Conservation (phyloP, 768 basidiomycete species). For the Boletus reticuloceps region DNA sequence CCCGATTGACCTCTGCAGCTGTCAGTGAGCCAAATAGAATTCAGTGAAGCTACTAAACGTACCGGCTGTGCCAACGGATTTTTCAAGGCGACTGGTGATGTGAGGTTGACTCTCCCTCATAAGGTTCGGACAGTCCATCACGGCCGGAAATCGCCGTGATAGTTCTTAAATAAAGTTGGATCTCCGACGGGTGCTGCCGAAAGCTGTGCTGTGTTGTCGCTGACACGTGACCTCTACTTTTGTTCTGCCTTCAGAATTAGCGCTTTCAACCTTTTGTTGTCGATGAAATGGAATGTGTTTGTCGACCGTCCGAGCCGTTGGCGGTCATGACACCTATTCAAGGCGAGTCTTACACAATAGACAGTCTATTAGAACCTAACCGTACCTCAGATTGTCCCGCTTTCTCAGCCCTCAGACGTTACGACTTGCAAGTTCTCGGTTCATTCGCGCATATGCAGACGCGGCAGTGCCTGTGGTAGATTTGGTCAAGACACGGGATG, state of each 20-base stretch:
- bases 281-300: slow-evolving; percentile 71
- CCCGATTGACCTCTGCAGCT: slow-evolving; percentile 85
- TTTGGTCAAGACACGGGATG: not conserved
- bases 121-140: slow-evolving; percentile 23
- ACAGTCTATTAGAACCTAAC: not conserved
- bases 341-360: slow-evolving; percentile 18
- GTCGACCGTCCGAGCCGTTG: slow-evolving; percentile 48
- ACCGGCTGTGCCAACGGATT: slow-evolving; percentile 90
- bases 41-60: slow-evolving; percentile 18
- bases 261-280: not conserved
- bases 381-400: not conserved
- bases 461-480: not conserved
- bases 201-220: not conserved
- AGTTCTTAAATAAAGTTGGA: slow-evolving; percentile 32
- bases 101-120: slow-evolving; percentile 8
- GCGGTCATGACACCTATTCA: slow-evolving; percentile 31
- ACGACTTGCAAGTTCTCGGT: slow-evolving; percentile 1
- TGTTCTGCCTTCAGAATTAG: not conserved
- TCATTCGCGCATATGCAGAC: not conserved
- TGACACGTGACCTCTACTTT: slow-evolving; percentile 6
- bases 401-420: not conserved
- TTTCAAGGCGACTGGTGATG: slow-evolving; percentile 75
- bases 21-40: slow-evolving; percentile 6
- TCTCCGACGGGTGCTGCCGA: slow-evolving; percentile 22
- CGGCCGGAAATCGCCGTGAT: slow-evolving; percentile 20